Evolutionary conservation across 352 stramenopile species (phyloP).

Genomic region (Halophytophthora polymorphica): DNA sequence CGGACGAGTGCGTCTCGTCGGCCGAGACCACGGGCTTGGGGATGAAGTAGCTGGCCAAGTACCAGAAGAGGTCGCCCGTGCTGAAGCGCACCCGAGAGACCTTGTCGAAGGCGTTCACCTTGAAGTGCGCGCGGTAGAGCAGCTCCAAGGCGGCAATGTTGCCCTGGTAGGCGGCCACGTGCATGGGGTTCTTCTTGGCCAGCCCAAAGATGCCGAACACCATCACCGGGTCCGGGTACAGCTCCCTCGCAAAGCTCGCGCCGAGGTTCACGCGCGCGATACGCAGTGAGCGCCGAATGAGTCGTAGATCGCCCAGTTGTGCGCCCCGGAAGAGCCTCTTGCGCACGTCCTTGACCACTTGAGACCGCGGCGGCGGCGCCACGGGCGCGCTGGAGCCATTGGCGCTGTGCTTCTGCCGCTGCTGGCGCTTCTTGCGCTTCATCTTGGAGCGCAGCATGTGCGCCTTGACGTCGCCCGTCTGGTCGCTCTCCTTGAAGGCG

Average conservation of each 20-base stretch:
- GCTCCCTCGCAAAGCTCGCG: slow-evolving; percentile 44
- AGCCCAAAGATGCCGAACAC: slow-evolving; percentile 68
- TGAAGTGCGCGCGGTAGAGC: slow-evolving; percentile 49
- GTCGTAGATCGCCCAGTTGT: slow-evolving; percentile 58
- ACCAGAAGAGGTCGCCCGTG: slow-evolving; percentile 82
- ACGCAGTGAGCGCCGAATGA: slow-evolving; percentile 53
- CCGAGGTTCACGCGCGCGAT: slow-evolving; percentile 56
- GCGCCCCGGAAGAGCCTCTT: slow-evolving; percentile 76
- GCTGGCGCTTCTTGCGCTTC: slow-evolving; percentile 39
- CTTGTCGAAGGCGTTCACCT: slow-evolving; percentile 78
- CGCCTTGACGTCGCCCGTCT: slow-evolving; percentile 74
- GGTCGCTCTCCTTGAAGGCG: slow-evolving; percentile 77
- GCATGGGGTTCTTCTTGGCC: slow-evolving; percentile 83
- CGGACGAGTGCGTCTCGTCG: slow-evolving; percentile 58
- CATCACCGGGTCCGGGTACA: slow-evolving; percentile 71
- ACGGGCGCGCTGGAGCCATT: background rate
- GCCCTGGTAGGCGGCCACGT: slow-evolving; percentile 76
- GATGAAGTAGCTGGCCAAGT: slow-evolving; percentile 71
- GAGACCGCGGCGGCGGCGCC: slow-evolving; percentile 18
- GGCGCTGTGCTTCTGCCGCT: slow-evolving; percentile 23
- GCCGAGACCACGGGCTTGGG: slow-evolving; percentile 59
- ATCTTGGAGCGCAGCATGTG: slow-evolving; percentile 63
- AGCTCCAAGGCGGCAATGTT: slow-evolving; percentile 75
- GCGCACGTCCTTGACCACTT: slow-evolving; percentile 47
- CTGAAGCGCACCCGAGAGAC: slow-evolving; percentile 74